Base-by-base conservation (phyloP, 2,329 filamentous ascomycete genomes). In the Diplocarpon mali region DNA sequence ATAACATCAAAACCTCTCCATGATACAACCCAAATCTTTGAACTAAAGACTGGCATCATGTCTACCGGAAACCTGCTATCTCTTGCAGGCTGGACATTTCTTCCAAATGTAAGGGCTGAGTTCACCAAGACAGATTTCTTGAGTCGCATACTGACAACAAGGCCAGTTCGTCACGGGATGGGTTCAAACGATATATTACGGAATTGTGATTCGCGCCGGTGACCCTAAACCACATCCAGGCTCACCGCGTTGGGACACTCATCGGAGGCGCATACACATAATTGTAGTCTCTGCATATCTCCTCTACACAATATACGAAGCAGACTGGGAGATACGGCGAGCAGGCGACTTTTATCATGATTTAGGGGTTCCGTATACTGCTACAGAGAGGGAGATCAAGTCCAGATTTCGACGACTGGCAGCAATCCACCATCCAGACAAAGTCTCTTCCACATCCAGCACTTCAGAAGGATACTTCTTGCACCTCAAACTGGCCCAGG, bases 231-330 rank as follows among this genome's bases (percentile, higher is more conserved):
- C 83, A 1, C 76, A 67, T 46, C 76, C 83, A 30, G 76, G 85
- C 63, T 71, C 74, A n/a, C 72, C 78, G 2, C 79, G 79, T 53
- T 85, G 77, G 62, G 70, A 73, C 51, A 72, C 74, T 46, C 85
- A 96, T 68, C 82, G 87, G 48, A 83, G 84, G 46, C 76, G 79
- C 56, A 90, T 95, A 62, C 80, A 92, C 62, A 82, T 90, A 60
- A 69, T 82, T 55, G 85, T 96, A 58, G 82, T 96, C 40, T 70
- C 82, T 39, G 67, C 76, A 49, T 98, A 96, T 67, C 84, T 96
- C 31, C 67, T 83, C 53, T 95, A 95, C 71, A 95, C 88, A 38
- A 78, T 96, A 57, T 92, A 89, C 68, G 90, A 96, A 67, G 83
- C 87, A 58, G 85, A 94, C 71, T 79, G 85, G 68, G 79, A 86